These are phyloP conservation scores for Pseudocercospora fijiensis DNA, from an alignment of 2,329 filamentous ascomycete genomes.

Conservation along the genomic window DNA sequence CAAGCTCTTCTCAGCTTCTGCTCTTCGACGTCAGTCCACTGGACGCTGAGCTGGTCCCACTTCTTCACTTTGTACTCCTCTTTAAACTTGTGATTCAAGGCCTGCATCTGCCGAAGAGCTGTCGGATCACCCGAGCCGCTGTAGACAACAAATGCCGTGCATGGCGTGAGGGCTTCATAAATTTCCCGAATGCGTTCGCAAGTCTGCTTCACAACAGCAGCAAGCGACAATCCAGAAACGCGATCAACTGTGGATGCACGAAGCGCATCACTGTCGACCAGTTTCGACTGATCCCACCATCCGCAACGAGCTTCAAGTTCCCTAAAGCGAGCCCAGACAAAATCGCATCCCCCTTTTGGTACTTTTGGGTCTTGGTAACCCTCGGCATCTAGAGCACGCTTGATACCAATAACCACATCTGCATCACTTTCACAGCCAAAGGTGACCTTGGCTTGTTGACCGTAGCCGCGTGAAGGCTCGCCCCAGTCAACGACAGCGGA, in stretches of 20 bases:
- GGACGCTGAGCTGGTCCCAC: slow-evolving; percentile 62
- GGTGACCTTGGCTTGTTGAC: slow-evolving; percentile 55
- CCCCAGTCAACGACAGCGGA: slow-evolving; percentile 89
- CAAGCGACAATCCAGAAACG: slow-evolving; percentile 37
- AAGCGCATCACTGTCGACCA: slow-evolving; percentile 41
- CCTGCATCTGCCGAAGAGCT: slow-evolving; percentile 56
- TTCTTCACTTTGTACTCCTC: slow-evolving; percentile 60
- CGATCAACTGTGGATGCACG: slow-evolving; percentile 26
- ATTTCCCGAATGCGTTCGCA: slow-evolving; percentile 53
- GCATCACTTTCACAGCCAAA: slow-evolving; percentile 59
- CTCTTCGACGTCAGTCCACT: slow-evolving; percentile 65
- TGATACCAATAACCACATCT: slow-evolving; percentile 57
- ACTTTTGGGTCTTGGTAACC: slow-evolving; percentile 44
- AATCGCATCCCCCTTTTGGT: slow-evolving; percentile 57
- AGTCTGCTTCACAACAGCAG: slow-evolving; percentile 51
- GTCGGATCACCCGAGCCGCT: slow-evolving; percentile 63
- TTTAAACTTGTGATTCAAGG: slow-evolving; percentile 56
- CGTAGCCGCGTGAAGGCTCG: slow-evolving; percentile 65
- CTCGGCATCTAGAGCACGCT: slow-evolving; percentile 50
- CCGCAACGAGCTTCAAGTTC: slow-evolving; percentile 61
- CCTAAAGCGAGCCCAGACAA: slow-evolving; percentile 62
- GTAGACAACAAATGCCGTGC: slow-evolving; percentile 63
- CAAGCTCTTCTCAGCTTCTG: slow-evolving; percentile 59
- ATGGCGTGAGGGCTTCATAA: slow-evolving; percentile 57
- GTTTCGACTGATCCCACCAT: slow-evolving; percentile 57